Base-by-base conservation (phyloP, 2,329 filamentous ascomycete genomes). In the Cordyceps fumosorosea region DNA sequence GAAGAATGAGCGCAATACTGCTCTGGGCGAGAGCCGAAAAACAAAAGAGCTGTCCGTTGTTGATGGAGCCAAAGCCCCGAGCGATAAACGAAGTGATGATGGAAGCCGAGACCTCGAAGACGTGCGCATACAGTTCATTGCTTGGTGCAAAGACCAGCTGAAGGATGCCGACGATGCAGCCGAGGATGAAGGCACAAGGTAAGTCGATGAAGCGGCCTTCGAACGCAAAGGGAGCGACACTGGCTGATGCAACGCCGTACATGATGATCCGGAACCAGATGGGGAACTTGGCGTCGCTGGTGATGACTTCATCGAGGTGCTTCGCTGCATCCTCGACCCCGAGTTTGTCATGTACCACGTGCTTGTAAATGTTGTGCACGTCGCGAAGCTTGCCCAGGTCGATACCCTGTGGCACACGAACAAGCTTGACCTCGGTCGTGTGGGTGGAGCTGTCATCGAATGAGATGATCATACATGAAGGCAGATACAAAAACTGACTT, bases 391-490 rank as follows among this genome's bases (percentile, higher is more conserved):
- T 89, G 32, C 89, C 89, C 0, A 93, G 79, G 70, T 93, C 86
- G 11, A 93, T 81, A 1, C 88, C 89, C 68, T 91, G 88, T 0
- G 77, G 75, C 0, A 85, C 82, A 4, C 87, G 83, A 7, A 92
- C 86, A 37, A 92, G 81, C 75, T 90, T 90, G 65, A 92, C 89
- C 70, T 91, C 89, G n/a, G 88, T 88, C 0, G 89, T 92, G 69
- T 92, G 89, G 0, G 89, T 90, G 0, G 76, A 75, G 65, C 76
- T 79, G 65, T 93, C 90, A 69, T 90, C 92, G 70, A 97, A 96
- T 5, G 91, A 93, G 70, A 96, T 89, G 62, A 97, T 90, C 93
- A 97, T 97, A 70, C 90, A 96, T 0, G 90, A 90, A 0, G 93
- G 92, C 34, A 96, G 85, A 71, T 96, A 97, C 24, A 96, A 77